Evolutionary conservation across 371 early-diverging fungal genomes (phyloP).

Genomic region (Fennellomyces sp.): DNA sequence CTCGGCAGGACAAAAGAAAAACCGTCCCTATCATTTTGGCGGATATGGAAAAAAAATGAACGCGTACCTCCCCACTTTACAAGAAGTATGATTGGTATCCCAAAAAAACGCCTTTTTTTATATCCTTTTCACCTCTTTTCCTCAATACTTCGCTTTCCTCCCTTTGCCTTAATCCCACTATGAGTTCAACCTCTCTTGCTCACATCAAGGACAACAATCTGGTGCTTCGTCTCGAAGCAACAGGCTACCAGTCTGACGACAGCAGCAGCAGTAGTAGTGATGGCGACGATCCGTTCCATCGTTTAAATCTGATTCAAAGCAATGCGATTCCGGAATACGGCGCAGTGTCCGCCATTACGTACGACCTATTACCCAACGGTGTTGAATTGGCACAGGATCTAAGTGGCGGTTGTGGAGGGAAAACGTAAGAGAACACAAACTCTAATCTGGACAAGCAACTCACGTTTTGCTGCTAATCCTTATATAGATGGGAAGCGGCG

Average conservation of each 20-base stretch:
- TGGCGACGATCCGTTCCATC: slow-evolving; percentile 12
- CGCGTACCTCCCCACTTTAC: background rate
- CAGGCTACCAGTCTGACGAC: slow-evolving; percentile 10
- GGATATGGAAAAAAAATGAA: background rate
- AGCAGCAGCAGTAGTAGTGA: background rate
- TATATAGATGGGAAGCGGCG: slow-evolving; percentile 54
- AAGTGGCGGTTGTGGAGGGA: slow-evolving; percentile 53
- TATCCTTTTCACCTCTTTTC: background rate
- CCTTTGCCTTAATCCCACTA: background rate
- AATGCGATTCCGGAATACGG: slow-evolving; percentile 4
- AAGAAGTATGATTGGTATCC: slow-evolving; percentile 5
- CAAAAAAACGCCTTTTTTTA: slow-evolving; percentile 5
- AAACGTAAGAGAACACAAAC: too few relatives aligned
- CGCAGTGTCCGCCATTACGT: background rate
- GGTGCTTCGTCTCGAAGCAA: background rate
- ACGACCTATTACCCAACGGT: slow-evolving; percentile 1
- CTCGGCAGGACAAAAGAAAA: background rate
- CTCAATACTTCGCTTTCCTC: background rate
- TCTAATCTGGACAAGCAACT: too few relatives aligned
- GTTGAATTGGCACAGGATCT: slow-evolving; percentile 38
- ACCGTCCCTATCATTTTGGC: background rate
- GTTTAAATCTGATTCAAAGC: slow-evolving; percentile 5
- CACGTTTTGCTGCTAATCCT: too few relatives aligned
- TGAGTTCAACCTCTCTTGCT: background rate
- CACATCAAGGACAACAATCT: background rate